A percentile compares a stretch with the other conserved stretches of the same genome.
Evolutionary conservation across 768 basidiomycete genomes (phyloP).

Genomic region (Suillus subluteus): DNA sequence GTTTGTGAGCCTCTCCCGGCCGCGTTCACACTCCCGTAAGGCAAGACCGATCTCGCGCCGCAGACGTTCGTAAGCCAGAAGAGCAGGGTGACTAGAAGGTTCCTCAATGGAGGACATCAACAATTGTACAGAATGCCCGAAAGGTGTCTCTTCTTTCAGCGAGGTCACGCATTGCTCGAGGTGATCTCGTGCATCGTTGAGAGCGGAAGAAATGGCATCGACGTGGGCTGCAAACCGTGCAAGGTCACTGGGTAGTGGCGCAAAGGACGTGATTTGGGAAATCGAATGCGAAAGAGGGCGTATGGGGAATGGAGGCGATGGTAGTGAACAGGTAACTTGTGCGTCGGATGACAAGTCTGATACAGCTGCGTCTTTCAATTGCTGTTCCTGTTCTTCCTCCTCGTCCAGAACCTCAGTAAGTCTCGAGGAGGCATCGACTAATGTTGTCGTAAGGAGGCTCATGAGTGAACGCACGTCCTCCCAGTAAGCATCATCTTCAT

Average conservation of each 20-base stretch:
- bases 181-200: slow-evolving; percentile 73
- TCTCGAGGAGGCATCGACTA: slow-evolving; percentile 65
- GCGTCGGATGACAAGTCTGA: slow-evolving; percentile 18
- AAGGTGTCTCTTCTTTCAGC: slow-evolving; percentile 47
- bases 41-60: slow-evolving; percentile 79
- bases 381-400: slow-evolving; percentile 47
- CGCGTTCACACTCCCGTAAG: slow-evolving; percentile 81
- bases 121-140: slow-evolving; percentile 24
- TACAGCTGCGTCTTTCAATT: slow-evolving; percentile 54
- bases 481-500: slow-evolving; percentile 81
- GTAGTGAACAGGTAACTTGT: slow-evolving; percentile 21
- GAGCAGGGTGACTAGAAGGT: slow-evolving; percentile 46
- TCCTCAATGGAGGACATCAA: slow-evolving; percentile 25
- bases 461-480: slow-evolving; percentile 82
- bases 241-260: slow-evolving; percentile 72
- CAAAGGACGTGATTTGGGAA: slow-evolving; percentile 51
- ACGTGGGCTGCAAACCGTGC: slow-evolving; percentile 75
- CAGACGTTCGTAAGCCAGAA: slow-evolving; percentile 76
- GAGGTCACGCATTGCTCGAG: slow-evolving; percentile 64
- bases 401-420: slow-evolving; percentile 68
- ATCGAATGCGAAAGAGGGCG: slow-evolving; percentile 20
- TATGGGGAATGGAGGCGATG: slow-evolving; percentile 22
- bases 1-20: slow-evolving; percentile 63
- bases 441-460: slow-evolving; percentile 64
- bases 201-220: slow-evolving; percentile 65